A percentile compares a stretch with the other conserved stretches of the same genome.
These are phyloP conservation scores for Plasmodium gonderi DNA, from an alignment of 169 alveolate species.

Conservation along the genomic window DNA sequence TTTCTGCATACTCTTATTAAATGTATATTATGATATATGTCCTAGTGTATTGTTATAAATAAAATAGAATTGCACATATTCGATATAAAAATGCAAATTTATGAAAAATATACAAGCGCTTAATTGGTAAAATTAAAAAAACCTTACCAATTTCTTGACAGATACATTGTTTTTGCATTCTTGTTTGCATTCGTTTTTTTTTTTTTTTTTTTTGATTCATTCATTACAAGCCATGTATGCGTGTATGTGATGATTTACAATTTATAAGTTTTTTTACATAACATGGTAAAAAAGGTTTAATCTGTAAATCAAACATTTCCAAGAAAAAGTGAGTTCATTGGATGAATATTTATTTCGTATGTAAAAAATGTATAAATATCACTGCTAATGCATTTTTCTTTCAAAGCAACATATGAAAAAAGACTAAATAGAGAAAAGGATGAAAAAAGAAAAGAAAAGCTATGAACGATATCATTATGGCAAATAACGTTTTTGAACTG, in stretches of 20 bases:
- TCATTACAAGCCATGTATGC: background rate
- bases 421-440: background rate
- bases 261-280: background rate
- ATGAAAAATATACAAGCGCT: background rate
- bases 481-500: background rate
- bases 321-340: background rate
- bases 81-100: background rate
- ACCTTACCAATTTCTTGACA: background rate
- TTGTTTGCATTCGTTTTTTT: too few relatives aligned
- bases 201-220: background rate
- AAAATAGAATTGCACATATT: background rate
- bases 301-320: background rate
- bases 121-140: conserved; percentile 1
- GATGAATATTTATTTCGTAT: background rate
- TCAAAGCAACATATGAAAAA: background rate
- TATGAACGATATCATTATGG: background rate
- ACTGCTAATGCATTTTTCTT: background rate
- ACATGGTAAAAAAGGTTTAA: background rate
- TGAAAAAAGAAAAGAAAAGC: background rate
- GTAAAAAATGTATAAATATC: background rate
- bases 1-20: background rate
- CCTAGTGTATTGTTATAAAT: background rate
- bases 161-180: background rate
- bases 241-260: background rate
- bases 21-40: background rate